Percentiles rank a stretch among this genome's conserved stretches.
phyloP scores from a whole-genome alignment of 129 eudicot genomes.

The Dittrichia graveolens region DNA sequence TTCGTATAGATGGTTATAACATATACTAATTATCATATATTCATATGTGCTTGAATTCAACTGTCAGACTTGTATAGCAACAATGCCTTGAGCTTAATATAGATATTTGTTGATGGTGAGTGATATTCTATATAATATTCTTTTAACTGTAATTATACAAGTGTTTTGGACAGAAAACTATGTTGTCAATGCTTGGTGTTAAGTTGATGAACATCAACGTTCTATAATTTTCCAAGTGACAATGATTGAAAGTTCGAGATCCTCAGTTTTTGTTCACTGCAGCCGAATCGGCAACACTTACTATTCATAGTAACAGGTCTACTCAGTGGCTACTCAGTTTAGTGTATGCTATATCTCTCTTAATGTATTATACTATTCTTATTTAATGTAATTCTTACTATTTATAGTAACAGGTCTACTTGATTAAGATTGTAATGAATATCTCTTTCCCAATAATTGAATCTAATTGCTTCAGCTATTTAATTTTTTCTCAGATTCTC shows the following conservation, averaged over 20 bases:
- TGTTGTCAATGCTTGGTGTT: too few relatives aligned
- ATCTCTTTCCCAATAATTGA: neutral
- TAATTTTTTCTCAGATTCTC: too few relatives aligned
- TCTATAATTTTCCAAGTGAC: neutral
- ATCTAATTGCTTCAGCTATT: neutral
- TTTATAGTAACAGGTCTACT: neutral
- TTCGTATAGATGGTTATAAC: too few relatives aligned
- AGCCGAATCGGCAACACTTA: neutral
- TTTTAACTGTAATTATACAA: too few relatives aligned
- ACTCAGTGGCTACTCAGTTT: neutral
- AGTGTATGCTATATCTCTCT: neutral
- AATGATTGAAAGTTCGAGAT: neutral
- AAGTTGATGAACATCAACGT: too few relatives aligned
- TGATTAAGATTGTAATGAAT: neutral
- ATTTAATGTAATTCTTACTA: neutral
- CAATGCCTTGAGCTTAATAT: too few relatives aligned
- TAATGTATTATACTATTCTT: neutral
- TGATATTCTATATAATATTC: too few relatives aligned
- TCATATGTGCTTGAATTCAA: too few relatives aligned
- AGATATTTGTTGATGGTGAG: too few relatives aligned
- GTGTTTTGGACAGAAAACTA: too few relatives aligned
- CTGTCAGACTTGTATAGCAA: too few relatives aligned
- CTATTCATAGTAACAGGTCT: neutral
- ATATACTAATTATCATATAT: too few relatives aligned
- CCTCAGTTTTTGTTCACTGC: neutral